Conservation (phyloP, 1,139 yeast genomes). For the Meyerozyma smithsonii region DNA sequence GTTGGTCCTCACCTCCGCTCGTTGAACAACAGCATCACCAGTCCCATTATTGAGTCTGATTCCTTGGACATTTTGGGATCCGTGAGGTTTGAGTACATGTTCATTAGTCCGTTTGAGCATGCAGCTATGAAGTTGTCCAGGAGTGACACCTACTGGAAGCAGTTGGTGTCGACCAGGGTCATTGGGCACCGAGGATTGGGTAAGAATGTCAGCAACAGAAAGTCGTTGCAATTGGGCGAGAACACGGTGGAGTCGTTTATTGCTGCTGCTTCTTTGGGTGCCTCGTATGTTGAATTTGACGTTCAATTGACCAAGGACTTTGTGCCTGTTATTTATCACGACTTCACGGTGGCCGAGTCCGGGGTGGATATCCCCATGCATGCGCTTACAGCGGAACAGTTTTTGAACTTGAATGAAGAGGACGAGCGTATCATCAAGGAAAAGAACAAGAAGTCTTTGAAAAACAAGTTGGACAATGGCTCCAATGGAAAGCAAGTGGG, state of each 20-base stretch:
- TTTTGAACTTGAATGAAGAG: constrained; percentile 55
- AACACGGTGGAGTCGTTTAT: constrained; percentile 93
- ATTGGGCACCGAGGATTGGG: constrained; percentile 98
- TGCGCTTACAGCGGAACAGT: constrained; percentile 83
- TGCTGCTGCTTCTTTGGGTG: constrained; percentile 95
- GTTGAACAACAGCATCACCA: constrained; percentile 58
- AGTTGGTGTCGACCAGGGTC: constrained; percentile 80
- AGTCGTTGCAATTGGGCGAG: constrained; percentile 89
- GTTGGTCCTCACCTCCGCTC: constrained; percentile 72
- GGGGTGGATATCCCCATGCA: constrained; percentile 98
- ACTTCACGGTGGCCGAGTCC: constrained; percentile 89
- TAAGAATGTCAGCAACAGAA: constrained; percentile 66
- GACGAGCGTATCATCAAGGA: constrained; percentile 14
- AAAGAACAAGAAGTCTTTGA: constrained; percentile 8
- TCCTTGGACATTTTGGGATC: constrained; percentile 75
- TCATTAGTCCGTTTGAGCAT: constrained; percentile 72
- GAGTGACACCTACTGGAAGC: constrained; percentile 89
- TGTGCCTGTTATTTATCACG: constrained; percentile 93
- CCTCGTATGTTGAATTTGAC: constrained; percentile 90
- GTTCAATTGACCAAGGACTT: constrained; percentile 93
- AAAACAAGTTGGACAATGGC: constrained; percentile 8
- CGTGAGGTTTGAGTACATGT: constrained; percentile 68
- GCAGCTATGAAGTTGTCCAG: constrained; percentile 63
- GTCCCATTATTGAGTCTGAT: constrained; percentile 74
- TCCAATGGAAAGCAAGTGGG: constrained; percentile 6